Evolutionary conservation across 2,329 filamentous ascomycete genomes (phyloP).

Genomic region (Exophiala viscosa): DNA sequence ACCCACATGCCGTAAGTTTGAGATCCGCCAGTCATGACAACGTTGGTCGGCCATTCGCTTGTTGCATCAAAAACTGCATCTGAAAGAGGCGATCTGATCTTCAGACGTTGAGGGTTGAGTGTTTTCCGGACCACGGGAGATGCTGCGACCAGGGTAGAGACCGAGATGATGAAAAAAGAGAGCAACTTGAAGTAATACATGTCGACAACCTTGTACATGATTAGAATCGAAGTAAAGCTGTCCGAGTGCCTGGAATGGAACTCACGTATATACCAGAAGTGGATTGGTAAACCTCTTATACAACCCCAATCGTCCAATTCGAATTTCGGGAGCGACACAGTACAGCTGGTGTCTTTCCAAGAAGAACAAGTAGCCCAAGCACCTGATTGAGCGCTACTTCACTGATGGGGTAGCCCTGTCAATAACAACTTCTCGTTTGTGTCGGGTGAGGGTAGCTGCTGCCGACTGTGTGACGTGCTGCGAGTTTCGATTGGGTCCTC

Average conservation of each 20-base stretch:
- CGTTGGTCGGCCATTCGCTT: slow-evolving; percentile 26
- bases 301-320: neutral
- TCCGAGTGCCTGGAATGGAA: neutral
- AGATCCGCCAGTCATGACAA: slow-evolving; percentile 25
- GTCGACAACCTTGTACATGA: neutral
- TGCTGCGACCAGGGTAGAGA: slow-evolving; percentile 9
- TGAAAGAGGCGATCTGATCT: slow-evolving; percentile 16
- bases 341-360: neutral
- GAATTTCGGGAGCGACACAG: neutral
- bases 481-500: slow-evolving; percentile 1
- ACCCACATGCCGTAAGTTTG: slow-evolving; percentile 27
- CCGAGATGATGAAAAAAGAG: slow-evolving; percentile 10
- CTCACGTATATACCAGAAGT: neutral
- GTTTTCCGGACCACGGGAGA: slow-evolving; percentile 16
- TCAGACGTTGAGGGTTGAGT: slow-evolving; percentile 15
- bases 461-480: slow-evolving; percentile 9
- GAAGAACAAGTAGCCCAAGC: too few species aligned
- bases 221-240: neutral
- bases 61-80: slow-evolving; percentile 5
- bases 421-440: too few species aligned
- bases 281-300: neutral
- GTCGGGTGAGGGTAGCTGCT: neutral
- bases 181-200: slow-evolving; percentile 13
- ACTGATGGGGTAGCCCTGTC: too few species aligned
- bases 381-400: too few species aligned